phyloP scores from a whole-genome alignment of 1,284 basidiomycete genomes.

The Fereydounia khargensis region DNA sequence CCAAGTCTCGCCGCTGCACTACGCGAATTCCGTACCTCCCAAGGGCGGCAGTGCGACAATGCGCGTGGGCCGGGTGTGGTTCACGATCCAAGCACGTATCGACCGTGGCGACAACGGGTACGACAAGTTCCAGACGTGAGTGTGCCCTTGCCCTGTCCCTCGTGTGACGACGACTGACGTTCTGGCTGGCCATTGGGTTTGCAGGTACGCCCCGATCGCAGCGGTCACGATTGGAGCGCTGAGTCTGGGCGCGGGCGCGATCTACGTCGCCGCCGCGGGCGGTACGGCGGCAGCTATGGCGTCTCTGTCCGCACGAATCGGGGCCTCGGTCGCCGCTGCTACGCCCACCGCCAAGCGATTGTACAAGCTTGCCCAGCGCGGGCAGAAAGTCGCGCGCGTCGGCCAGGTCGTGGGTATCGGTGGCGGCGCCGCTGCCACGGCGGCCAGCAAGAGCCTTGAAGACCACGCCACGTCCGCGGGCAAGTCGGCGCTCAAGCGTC shows the following conservation, averaged over 20 bases:
- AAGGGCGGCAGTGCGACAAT: constrained; percentile 27
- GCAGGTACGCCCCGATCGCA: constrained; percentile 44
- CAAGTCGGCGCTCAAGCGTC: constrained; percentile 32
- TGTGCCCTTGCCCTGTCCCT: too few relatives aligned
- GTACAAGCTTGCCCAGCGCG: constrained; percentile 37
- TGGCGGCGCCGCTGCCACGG: constrained; percentile 18
- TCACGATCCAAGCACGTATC: constrained; percentile 45
- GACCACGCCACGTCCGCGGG: constrained; percentile 20
- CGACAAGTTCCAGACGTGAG: constrained; percentile 37
- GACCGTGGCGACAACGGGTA: constrained; percentile 38
- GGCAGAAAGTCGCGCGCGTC: constrained; percentile 35
- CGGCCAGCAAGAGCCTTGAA: neutral
- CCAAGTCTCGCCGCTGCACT: constrained; percentile 46
- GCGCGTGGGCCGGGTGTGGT: constrained; percentile 39
- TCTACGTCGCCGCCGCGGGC: constrained; percentile 44
- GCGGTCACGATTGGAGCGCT: constrained; percentile 33
- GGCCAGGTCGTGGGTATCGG: constrained; percentile 46
- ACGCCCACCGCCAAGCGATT: constrained; percentile 35
- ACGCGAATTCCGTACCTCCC: constrained; percentile 35
- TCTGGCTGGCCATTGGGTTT: too few relatives aligned
- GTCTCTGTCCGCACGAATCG: constrained; percentile 25
- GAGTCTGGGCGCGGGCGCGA: constrained; percentile 37
- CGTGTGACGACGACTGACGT: too few relatives aligned
- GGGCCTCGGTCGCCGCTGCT: constrained; percentile 26
- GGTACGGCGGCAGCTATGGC: constrained; percentile 28